phyloP scores from a whole-genome alignment of 2,329 filamentous ascomycete species.

The Arthrobotrys entomopaga region DNA sequence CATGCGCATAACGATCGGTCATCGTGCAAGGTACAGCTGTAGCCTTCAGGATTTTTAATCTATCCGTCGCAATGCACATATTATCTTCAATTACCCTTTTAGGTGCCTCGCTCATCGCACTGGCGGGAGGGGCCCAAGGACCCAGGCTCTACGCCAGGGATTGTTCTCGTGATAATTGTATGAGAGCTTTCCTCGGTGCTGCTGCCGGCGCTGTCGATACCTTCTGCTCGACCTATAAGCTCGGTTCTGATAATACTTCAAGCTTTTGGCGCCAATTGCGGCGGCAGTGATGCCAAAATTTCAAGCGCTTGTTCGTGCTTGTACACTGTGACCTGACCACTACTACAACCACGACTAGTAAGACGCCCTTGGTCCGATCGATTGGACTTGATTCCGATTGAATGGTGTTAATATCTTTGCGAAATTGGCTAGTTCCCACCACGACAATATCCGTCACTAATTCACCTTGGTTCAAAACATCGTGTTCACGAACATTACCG shows the following conservation, averaged over 20 bases:
- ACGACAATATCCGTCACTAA: slow-evolving; percentile 25
- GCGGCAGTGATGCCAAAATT: slow-evolving; percentile 23
- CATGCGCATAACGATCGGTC: not conserved
- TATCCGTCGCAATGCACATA: slow-evolving; percentile 18
- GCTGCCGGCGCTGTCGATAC: slow-evolving; percentile 12
- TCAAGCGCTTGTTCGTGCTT: slow-evolving; percentile 43
- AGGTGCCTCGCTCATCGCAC: slow-evolving; percentile 18
- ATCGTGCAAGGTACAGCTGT: not conserved
- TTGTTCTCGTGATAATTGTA: slow-evolving; percentile 42
- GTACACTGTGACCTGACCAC: slow-evolving; percentile 31
- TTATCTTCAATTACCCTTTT: slow-evolving; percentile 28
- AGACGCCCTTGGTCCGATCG: not conserved
- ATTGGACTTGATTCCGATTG: not conserved
- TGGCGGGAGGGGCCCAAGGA: slow-evolving; percentile 22
- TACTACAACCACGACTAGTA: slow-evolving; percentile 17
- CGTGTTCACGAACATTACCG: slow-evolving; percentile 59
- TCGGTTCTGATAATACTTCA: slow-evolving; percentile 37
- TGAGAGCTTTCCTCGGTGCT: slow-evolving; percentile 36
- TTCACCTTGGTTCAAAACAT: slow-evolving; percentile 57
- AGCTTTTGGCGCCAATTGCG: slow-evolving; percentile 34
- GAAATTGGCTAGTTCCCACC: not conserved
- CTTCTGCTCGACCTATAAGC: slow-evolving; percentile 28
- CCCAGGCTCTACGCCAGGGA: slow-evolving; percentile 28
- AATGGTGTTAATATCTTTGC: not conserved
- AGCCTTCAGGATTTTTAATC: slow-evolving; percentile 1